Conservation (phyloP, 2,329 filamentous ascomycete genomes). For the Cladosporium sp. region DNA sequence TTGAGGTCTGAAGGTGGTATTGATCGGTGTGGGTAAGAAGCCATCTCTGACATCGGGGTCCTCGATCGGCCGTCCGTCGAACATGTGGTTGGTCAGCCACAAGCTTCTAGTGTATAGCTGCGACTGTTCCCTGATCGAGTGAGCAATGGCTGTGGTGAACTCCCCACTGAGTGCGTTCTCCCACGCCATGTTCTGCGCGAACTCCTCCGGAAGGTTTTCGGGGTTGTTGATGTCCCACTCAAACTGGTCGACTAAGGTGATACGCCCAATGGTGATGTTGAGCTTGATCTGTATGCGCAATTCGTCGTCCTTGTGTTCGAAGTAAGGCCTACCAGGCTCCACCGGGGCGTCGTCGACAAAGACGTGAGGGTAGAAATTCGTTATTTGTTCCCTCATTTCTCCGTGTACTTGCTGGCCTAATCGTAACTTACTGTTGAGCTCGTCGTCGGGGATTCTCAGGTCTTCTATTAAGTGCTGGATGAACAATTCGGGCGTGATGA, state of each 20-base stretch:
- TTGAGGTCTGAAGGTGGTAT: conserved; percentile 79
- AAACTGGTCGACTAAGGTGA: conserved; percentile 93
- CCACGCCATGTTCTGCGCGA: conserved; percentile 80
- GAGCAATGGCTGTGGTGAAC: conserved; percentile 94
- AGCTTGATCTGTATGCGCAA: conserved; percentile 95
- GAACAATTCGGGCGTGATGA: conserved; percentile 75
- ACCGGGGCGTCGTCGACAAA: conserved; percentile 85
- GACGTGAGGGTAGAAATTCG: conserved; percentile 89
- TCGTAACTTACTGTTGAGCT: conserved; percentile 41
- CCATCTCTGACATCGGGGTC: conserved; percentile 82
- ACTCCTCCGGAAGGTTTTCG: conserved; percentile 88
- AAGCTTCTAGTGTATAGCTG: conserved; percentile 92
- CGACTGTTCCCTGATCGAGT: conserved; percentile 93
- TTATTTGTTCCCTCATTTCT: conserved; percentile 84
- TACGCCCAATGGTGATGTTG: conserved; percentile 93
- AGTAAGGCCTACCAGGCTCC: conserved; percentile 84
- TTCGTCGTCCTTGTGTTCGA: conserved; percentile 96
- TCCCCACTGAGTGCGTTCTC: conserved; percentile 90
- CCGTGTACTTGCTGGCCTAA: conserved; percentile 57
- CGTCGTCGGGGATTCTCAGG: conserved; percentile 66
- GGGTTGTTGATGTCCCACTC: conserved; percentile 99
- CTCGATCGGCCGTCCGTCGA: conserved; percentile 88
- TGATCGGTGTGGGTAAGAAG: conserved; percentile 79
- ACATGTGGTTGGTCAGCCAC: conserved; percentile 89
- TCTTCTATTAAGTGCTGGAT: conserved; percentile 89